A percentile compares a stretch with the other conserved stretches of the same genome.
phyloP scores from a whole-genome alignment of 129 eudicot genomes.

The Chrysanthemum lavandulifolium region DNA sequence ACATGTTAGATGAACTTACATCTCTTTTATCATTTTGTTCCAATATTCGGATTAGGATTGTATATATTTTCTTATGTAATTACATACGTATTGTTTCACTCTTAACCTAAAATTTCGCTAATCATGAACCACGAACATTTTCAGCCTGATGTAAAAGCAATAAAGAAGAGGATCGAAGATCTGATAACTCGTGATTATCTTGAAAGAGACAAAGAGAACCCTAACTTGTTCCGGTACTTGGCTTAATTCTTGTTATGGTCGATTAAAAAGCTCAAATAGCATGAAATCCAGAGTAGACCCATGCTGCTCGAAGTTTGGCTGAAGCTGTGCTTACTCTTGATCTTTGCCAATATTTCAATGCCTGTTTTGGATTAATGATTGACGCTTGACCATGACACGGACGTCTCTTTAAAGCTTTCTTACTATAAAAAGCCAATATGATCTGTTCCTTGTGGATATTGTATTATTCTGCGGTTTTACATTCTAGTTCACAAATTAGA shows the following conservation, averaged over 20 bases:
- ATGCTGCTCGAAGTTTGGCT: slow-evolving; percentile 28
- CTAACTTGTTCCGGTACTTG: slow-evolving; percentile 83
- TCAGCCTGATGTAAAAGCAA: slow-evolving; percentile 94
- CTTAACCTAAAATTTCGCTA: too few species aligned
- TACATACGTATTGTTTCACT: too few species aligned
- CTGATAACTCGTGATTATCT: slow-evolving; percentile 86
- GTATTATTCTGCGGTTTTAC: slow-evolving; percentile 26
- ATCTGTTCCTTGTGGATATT: slow-evolving; percentile 23
- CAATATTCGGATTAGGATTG: too few species aligned
- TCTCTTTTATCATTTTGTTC: too few species aligned
- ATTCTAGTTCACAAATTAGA: slow-evolving; percentile 26
- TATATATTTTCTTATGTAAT: too few species aligned
- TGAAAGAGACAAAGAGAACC: slow-evolving; percentile 88
- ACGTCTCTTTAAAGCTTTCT: not conserved
- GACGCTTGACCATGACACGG: slow-evolving; percentile 15
- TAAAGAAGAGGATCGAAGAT: slow-evolving; percentile 93
- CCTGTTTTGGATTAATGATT: slow-evolving; percentile 31
- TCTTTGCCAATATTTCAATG: slow-evolving; percentile 22
- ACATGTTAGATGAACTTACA: too few species aligned
- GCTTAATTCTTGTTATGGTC: slow-evolving; percentile 46
- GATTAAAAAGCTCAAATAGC: slow-evolving; percentile 22
- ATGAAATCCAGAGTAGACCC: slow-evolving; percentile 17
- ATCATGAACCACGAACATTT: not conserved
- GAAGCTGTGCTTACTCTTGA: slow-evolving; percentile 21
- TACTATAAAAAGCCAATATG: slow-evolving; percentile 23